A percentile compares a stretch with the other conserved stretches of the same genome.
These are phyloP conservation scores for Pseudevernia furfuracea DNA, from an alignment of 495 filamentous ascomycete genomes.

Conservation along the genomic window DNA sequence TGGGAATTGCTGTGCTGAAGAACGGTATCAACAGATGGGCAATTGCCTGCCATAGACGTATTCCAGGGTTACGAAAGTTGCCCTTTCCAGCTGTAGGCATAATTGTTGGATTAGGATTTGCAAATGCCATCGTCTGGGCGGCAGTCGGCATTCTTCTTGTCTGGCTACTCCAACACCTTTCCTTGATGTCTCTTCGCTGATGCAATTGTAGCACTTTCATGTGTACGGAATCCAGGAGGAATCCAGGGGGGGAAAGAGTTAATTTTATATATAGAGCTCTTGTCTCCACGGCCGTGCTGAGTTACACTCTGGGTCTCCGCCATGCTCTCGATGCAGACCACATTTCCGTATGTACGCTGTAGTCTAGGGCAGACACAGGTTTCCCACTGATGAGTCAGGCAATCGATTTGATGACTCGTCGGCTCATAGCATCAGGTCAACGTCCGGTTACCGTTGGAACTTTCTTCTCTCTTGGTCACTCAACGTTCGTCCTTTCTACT, in stretches of 20 bases:
- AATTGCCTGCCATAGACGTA: constrained; percentile 32
- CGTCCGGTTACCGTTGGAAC: constrained; percentile 87
- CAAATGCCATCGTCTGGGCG: constrained; percentile 69
- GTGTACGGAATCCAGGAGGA: constrained; percentile 16
- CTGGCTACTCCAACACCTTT: constrained; percentile 21
- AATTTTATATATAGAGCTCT: constrained; percentile 40
- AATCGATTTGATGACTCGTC: constrained; percentile 91
- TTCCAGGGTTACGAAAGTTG: constrained; percentile 48
- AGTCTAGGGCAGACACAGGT: neutral
- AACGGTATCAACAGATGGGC: constrained; percentile 6
- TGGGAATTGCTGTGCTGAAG: constrained; percentile 13
- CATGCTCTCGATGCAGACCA: constrained; percentile 97
- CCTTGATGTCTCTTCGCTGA: constrained; percentile 2
- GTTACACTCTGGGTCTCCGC: constrained; percentile 83
- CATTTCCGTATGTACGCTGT: constrained; percentile 52
- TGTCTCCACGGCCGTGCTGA: constrained; percentile 69
- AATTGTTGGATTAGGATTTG: constrained; percentile 53
- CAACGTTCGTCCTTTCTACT: constrained; percentile 47
- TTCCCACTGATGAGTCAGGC: constrained; percentile 40
- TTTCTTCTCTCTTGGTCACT: constrained; percentile 93
- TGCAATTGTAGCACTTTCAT: constrained; percentile 30
- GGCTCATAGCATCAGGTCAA: constrained; percentile 80
- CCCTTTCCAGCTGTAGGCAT: constrained; percentile 60
- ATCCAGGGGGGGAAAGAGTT: neutral
- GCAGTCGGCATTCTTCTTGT: constrained; percentile 62